Evolutionary conservation across 2,329 filamentous ascomycete genomes (phyloP).

Genomic region (Pezicula carpinea): DNA sequence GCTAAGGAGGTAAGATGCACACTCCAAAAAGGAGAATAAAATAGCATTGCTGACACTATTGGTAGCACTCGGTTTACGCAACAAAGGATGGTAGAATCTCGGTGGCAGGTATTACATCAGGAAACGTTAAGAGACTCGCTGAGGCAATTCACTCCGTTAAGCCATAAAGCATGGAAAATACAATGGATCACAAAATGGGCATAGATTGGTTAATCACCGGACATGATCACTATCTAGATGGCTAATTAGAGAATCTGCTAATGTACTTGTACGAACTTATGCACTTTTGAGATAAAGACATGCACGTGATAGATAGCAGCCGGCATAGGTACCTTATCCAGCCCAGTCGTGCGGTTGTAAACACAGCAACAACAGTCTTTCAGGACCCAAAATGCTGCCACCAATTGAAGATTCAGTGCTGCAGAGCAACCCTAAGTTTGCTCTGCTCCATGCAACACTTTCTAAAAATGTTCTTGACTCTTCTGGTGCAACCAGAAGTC

Average conservation of each 20-base stretch:
- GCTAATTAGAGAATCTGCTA: background rate
- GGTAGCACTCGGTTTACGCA: constrained; percentile 85
- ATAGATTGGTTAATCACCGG: no score
- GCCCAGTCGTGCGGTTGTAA: no score
- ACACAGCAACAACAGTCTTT: no score
- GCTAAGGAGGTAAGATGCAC: constrained; percentile 66
- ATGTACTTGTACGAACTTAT: constrained; percentile 1
- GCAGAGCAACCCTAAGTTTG: constrained; percentile 54
- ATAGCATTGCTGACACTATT: constrained; percentile 10
- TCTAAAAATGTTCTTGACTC: constrained; percentile 49
- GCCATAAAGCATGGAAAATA: constrained; percentile 21
- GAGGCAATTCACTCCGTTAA: constrained; percentile 83
- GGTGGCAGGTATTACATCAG: constrained; percentile 76
- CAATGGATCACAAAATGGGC: no score
- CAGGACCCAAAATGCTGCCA: constrained; percentile 45
- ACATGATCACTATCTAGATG: no score
- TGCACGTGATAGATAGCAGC: background rate
- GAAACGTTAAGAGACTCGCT: constrained; percentile 74
- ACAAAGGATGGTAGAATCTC: constrained; percentile 89
- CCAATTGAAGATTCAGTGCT: constrained; percentile 52
- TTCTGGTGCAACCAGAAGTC: constrained; percentile 53
- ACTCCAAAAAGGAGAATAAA: background rate
- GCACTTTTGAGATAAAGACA: background rate
- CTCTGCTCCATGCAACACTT: constrained; percentile 51
- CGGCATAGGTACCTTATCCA: no score